These are phyloP conservation scores for Mycena filopes DNA, from an alignment of 768 basidiomycete species.

Conservation along the genomic window DNA sequence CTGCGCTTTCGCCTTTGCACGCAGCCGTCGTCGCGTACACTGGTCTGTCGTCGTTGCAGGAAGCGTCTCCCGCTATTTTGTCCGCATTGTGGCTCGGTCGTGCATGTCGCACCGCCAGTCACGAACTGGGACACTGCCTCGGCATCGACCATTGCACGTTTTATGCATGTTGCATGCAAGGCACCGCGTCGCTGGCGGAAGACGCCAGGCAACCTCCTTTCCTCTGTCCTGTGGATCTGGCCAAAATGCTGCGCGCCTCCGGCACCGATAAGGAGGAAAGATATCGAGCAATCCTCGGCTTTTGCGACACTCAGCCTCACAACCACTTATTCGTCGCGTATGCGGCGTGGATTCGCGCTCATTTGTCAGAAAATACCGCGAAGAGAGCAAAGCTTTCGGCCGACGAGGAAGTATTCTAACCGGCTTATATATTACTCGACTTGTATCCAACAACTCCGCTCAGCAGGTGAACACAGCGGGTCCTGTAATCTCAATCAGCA, in stretches of 20 bases:
- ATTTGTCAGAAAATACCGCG: not conserved
- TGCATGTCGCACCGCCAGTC: constrained; percentile 47
- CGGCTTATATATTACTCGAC: too few species aligned
- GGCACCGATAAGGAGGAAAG: constrained; percentile 34
- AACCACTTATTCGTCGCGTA: constrained; percentile 43
- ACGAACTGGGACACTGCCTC: constrained; percentile 55
- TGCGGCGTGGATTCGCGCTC: constrained; percentile 39
- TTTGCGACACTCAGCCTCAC: constrained; percentile 40
- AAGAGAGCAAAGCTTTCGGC: not conserved
- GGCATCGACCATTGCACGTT: constrained; percentile 52
- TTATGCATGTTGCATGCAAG: constrained; percentile 51
- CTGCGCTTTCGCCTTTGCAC: constrained; percentile 31
- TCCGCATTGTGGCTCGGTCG: constrained; percentile 47
- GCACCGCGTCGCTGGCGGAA: constrained; percentile 43
- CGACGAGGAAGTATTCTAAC: not conserved
- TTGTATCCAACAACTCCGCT: not conserved
- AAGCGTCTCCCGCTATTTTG: constrained; percentile 28
- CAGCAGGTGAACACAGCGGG: constrained; percentile 45
- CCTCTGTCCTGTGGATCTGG: constrained; percentile 46
- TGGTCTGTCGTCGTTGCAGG: constrained; percentile 24
- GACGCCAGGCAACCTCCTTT: constrained; percentile 50
- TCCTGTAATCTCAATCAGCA: constrained; percentile 33
- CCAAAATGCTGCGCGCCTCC: constrained; percentile 42
- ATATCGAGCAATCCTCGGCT: constrained; percentile 40
- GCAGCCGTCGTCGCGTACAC: constrained; percentile 35